phyloP scores from a whole-genome alignment of 1,284 basidiomycete species.

The Melampsora americana region DNA sequence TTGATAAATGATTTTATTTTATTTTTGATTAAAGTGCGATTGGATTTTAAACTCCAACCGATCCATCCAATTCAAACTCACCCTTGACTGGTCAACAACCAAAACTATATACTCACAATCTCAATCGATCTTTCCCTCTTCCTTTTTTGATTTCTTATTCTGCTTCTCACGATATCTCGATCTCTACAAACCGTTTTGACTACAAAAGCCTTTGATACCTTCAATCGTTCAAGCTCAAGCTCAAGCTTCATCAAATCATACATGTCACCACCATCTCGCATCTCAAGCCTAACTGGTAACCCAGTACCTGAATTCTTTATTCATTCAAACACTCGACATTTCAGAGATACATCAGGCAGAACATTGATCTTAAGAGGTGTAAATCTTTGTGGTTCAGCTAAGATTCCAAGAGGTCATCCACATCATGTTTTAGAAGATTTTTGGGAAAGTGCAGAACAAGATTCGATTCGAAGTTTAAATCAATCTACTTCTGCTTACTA shows the following conservation, averaged over 20 bases:
- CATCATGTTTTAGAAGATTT: conserved; percentile 71
- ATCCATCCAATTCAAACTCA: no score
- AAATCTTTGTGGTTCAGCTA: conserved; percentile 83
- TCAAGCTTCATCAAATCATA: not conserved
- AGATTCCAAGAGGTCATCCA: conserved; percentile 71
- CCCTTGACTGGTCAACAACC: not conserved
- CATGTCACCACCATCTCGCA: not conserved
- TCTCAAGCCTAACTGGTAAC: conserved; percentile 19
- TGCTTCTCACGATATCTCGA: not conserved
- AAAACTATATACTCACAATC: not conserved
- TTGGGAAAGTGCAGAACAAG: conserved; percentile 78
- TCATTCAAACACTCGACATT: conserved; percentile 59
- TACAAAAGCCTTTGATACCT: not conserved
- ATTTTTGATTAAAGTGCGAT: no score
- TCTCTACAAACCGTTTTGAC: no score
- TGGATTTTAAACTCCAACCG: no score
- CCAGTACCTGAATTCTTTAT: conserved; percentile 46
- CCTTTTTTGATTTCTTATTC: not conserved
- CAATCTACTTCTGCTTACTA: conserved; percentile 66
- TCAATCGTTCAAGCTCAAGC: not conserved
- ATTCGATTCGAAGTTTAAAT: conserved; percentile 56
- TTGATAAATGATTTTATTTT: no score
- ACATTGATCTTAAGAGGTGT: conserved; percentile 83
- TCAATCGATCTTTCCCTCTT: not conserved
- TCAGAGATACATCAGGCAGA: conserved; percentile 78